Evolutionary conservation across 345 rosid genomes (phyloP).

Genomic region (Ceriops zippeliana): DNA sequence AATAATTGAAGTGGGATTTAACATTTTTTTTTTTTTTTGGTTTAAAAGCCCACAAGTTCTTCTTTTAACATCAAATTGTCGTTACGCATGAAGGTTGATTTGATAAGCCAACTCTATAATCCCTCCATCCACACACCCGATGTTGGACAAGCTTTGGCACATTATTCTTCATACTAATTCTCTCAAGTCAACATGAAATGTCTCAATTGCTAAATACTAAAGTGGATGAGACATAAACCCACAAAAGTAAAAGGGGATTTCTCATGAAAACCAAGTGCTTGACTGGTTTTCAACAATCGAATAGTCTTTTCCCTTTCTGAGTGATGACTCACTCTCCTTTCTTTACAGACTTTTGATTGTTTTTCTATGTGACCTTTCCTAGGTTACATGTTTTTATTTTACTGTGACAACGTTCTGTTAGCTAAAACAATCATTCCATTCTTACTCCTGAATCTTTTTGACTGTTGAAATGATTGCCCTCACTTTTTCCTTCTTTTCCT

Average conservation of each 20-base stretch:
- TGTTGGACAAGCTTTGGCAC: too few relatives aligned
- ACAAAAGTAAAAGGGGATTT: neutral
- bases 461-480: conserved; percentile 24
- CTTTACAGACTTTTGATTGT: conserved; percentile 13
- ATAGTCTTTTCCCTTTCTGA: neutral
- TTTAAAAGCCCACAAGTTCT: too few relatives aligned
- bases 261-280: conserved; percentile 17
- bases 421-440: conserved; percentile 19
- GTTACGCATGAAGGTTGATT: too few relatives aligned
- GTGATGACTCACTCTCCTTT: conserved; percentile 19
- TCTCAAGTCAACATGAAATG: too few relatives aligned
- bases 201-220: too few relatives aligned
- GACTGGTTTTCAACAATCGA: conserved; percentile 25
- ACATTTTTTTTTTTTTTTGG: too few relatives aligned
- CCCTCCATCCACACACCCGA: too few relatives aligned
- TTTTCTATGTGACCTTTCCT: conserved; percentile 18
- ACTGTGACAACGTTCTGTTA: conserved; percentile 10
- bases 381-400: conserved; percentile 1
- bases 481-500: conserved; percentile 6
- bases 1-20: too few relatives aligned
- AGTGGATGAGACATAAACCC: too few relatives aligned
- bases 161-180: too few relatives aligned
- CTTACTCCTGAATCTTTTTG: conserved; percentile 23
- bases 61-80: too few relatives aligned
- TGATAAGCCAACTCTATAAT: too few relatives aligned